These are phyloP conservation scores for Nicotiana obtusifolia DNA, from an alignment of 257 asterid genomes.

Conservation along the genomic window DNA sequence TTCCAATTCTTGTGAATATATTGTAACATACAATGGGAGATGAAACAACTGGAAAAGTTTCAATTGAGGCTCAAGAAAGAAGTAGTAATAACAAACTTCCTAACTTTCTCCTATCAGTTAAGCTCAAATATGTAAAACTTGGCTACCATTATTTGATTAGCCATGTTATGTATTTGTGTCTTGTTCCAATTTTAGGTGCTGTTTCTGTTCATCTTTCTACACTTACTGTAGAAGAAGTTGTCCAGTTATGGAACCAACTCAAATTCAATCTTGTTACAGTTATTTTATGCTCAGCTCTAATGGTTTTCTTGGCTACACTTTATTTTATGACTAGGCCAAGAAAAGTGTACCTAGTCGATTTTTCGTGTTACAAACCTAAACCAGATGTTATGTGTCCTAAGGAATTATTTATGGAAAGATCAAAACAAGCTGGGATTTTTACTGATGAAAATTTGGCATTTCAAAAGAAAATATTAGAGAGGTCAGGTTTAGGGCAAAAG, in stretches of 20 bases:
- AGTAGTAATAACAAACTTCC: conserved; percentile 33
- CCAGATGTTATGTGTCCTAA: conserved; percentile 38
- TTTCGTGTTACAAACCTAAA: conserved; percentile 61
- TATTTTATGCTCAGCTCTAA: conserved; percentile 32
- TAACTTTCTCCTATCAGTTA: conserved; percentile 43
- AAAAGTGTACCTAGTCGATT: conserved; percentile 50
- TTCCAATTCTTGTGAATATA: not conserved
- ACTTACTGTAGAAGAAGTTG: conserved; percentile 26
- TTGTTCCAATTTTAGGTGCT: conserved; percentile 35
- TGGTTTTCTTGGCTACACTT: conserved; percentile 45
- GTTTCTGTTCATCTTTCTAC: conserved; percentile 34
- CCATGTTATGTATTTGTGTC: conserved; percentile 41
- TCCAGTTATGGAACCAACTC: conserved; percentile 39
- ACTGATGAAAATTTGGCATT: conserved; percentile 48
- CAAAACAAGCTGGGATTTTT: conserved; percentile 28
- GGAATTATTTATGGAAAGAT: conserved; percentile 48
- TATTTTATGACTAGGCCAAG: conserved; percentile 64
- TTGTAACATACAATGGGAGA: conserved; percentile 26
- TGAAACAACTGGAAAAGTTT: conserved; percentile 23
- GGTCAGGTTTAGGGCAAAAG: conserved; percentile 74
- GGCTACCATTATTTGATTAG: conserved; percentile 59
- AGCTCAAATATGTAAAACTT: conserved; percentile 58
- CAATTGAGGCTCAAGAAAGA: conserved; percentile 23
- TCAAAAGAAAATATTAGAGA: conserved; percentile 51
- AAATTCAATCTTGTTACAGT: conserved; percentile 44